Conservation (phyloP, 2,329 filamentous ascomycete species). For the Stagonosporopsis vannaccii region DNA sequence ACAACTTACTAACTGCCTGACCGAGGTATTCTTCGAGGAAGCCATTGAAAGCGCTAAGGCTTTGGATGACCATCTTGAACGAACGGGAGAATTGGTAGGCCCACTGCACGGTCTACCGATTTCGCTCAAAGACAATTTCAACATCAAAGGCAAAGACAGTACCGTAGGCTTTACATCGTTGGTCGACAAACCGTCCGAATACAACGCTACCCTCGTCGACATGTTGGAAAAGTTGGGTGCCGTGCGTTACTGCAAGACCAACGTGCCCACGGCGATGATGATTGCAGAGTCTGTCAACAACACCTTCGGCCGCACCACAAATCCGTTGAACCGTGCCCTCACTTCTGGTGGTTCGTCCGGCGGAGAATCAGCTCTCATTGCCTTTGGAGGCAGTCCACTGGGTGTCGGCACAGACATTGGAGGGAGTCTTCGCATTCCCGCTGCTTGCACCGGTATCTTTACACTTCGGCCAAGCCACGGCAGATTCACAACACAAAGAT, state of each 20-base stretch:
- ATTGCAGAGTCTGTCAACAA: constrained; percentile 73
- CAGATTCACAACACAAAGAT: constrained; percentile 64
- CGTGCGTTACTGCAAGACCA: constrained; percentile 74
- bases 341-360: constrained; percentile 72
- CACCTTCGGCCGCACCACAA: constrained; percentile 67
- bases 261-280: constrained; percentile 74
- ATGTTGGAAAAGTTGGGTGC: constrained; percentile 68
- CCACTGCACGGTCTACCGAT: constrained; percentile 65
- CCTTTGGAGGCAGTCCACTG: constrained; percentile 64
- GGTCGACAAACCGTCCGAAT: constrained; percentile 64
- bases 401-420: constrained; percentile 72
- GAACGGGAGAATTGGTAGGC: constrained; percentile 59
- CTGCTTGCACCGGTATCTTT: constrained; percentile 66
- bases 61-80: constrained; percentile 60
- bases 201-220: constrained; percentile 65
- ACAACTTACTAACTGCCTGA: constrained; percentile 67
- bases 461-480: constrained; percentile 65
- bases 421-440: constrained; percentile 63
- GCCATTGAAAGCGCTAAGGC: constrained; percentile 60
- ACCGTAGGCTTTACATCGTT: constrained; percentile 70
- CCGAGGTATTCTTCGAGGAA: constrained; percentile 63
- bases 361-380: constrained; percentile 70
- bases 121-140: constrained; percentile 75
- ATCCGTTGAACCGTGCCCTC: constrained; percentile 65
- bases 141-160: constrained; percentile 65